These are phyloP conservation scores for Alternaria arborescens DNA, from an alignment of 2,329 filamentous ascomycete species.

Conservation along the genomic window DNA sequence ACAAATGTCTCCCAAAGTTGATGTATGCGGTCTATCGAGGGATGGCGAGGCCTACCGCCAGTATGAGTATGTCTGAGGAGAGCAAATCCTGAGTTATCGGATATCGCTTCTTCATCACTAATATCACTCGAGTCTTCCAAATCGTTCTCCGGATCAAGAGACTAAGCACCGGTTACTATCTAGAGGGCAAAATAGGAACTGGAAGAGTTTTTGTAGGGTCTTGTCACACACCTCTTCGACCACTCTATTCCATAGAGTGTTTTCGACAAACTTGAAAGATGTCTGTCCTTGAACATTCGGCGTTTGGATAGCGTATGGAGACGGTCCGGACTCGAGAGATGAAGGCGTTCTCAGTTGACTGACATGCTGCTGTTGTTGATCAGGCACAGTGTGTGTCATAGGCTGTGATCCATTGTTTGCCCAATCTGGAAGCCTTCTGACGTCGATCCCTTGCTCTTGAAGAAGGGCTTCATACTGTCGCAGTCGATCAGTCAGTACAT, in stretches of 20 bases:
- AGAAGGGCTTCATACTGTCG: conserved; percentile 36
- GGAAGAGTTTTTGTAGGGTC: not conserved
- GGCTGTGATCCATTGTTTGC: not conserved
- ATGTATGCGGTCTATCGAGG: conserved; percentile 69
- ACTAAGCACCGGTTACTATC: not conserved
- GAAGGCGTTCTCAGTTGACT: conserved; percentile 1
- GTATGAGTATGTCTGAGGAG: conserved; percentile 22
- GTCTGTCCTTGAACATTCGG: not conserved
- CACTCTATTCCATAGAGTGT: not conserved
- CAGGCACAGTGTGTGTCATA: not conserved
- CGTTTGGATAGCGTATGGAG: not conserved
- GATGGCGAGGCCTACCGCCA: conserved; percentile 68
- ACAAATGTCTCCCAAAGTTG: conserved; percentile 76
- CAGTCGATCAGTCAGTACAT: conserved; percentile 27
- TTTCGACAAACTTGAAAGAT: not conserved
- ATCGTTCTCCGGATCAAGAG: conserved; percentile 35
- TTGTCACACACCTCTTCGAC: not conserved
- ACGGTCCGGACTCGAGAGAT: not conserved
- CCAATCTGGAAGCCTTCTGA: not conserved
- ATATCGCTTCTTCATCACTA: conserved; percentile 64
- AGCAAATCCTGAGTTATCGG: conserved; percentile 62
- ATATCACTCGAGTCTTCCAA: conserved; percentile 67
- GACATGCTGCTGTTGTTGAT: conserved; percentile 18
- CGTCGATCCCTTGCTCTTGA: conserved; percentile 23
- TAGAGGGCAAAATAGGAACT: not conserved